Base-by-base conservation (phyloP, 176 grass and related monocot species). In the Zoysia pacifica region DNA sequence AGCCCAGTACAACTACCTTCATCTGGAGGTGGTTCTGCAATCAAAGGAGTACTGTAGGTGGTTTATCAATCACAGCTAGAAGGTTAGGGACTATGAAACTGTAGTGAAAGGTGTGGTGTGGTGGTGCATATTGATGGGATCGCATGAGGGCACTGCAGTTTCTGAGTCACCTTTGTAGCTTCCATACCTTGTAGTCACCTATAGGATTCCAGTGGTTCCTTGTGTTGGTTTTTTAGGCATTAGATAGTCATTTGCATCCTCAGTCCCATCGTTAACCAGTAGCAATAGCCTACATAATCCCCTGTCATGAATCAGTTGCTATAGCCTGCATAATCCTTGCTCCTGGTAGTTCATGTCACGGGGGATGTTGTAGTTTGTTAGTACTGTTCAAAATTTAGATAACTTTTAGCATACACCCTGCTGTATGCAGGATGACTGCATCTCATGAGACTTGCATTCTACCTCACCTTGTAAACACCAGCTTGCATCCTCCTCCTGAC, bases 101-200 rank as follows among this genome's bases (percentile, higher is more conserved):
- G 77, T 59, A 35, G 74, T 80, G 80, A 65, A 83, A 39, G 79
- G 61, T 62, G 67, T 58, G 79, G 61, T 72, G 65, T 5, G 14
- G 78, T 61, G 63, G 49, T 79, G 38, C 50, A 70, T 36, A 65
- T 67, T 53, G 56, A 12, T 75, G 38, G 64, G 45, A 14, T 38
- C 76, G 43, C 65, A 65, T 58, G 82, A 73, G 48, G 45, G 19
- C 56, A 49, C 76, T 28, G 49, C 65, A 72, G 76, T 84, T 84
- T 58, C 66, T 55, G 38, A 56, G 66, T 76, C 62, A 43, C 72
- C 81, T 75, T 86, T 62, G 40, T 83, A 89, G 84, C 77, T 65
- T 89, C 60, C 28, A 28, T 88, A 91, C 69, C 76, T 77, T 89
- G 65, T 72, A 42, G 70, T 77, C 58, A 50, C 77, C 87, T 72